phyloP scores from a whole-genome alignment of 768 basidiomycete species.

The Boletus rubescentipes region DNA sequence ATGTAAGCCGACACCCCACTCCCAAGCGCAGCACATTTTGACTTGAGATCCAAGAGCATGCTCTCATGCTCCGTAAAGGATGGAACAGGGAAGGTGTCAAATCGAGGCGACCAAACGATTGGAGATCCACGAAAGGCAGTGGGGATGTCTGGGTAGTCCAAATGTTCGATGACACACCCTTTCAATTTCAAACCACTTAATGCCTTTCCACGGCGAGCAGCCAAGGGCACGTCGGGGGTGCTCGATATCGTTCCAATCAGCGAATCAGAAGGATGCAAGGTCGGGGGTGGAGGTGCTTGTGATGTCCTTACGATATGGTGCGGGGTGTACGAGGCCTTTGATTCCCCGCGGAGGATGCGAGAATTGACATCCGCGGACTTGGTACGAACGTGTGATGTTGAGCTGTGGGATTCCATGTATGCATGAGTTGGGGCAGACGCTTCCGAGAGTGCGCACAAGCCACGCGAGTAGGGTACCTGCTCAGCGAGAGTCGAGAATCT shows the following conservation, averaged over 20 bases:
- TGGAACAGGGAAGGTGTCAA: constrained; percentile 15
- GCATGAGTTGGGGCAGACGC: not conserved
- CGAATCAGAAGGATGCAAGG: not conserved
- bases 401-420: not conserved
- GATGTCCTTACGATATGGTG: constrained; percentile 2
- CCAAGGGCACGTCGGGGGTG: constrained; percentile 28
- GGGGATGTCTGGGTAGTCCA: constrained; percentile 42
- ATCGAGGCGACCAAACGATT: constrained; percentile 30
- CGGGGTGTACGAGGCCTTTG: not conserved
- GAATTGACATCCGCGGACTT: constrained; percentile 11
- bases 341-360: constrained; percentile 5
- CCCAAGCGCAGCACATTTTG: constrained; percentile 31
- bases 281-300: not conserved
- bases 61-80: constrained; percentile 32
- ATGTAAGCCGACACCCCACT: constrained; percentile 13
- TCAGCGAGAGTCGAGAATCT: not conserved
- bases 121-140: constrained; percentile 43
- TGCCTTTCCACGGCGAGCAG: constrained; percentile 40
- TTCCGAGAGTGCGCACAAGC: not conserved
- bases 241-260: not conserved
- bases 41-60: constrained; percentile 38
- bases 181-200: constrained; percentile 29
- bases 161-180: constrained; percentile 12
- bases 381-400: not conserved
- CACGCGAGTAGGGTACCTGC: constrained; percentile 1